Base-by-base conservation (phyloP, 2,329 filamentous ascomycete species). In the Septoria petroselini region DNA sequence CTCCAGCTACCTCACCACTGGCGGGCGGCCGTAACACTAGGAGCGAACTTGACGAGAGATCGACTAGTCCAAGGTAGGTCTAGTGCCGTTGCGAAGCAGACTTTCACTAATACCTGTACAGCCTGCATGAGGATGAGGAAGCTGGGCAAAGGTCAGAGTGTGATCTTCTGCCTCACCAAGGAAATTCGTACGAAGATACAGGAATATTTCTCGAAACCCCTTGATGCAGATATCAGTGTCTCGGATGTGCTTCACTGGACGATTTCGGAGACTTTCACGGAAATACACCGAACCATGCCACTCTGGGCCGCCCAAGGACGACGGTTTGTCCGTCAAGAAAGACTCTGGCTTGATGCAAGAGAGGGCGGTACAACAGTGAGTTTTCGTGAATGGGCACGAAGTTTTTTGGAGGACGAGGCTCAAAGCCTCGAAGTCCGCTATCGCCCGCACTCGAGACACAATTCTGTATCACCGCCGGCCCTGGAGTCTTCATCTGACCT, bases 61-160 rank as follows among this genome's bases (percentile, higher is more conserved):
- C 71, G 76, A 11, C 63, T 88, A 0, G 79, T 83, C 0, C 85
- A 90, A n/a, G n/a, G n/a, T n/a, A n/a, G n/a, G n/a, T n/a, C n/a
- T n/a, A n/a, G n/a, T n/a, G n/a, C n/a, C n/a, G n/a, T n/a, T n/a
- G n/a, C n/a, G n/a, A n/a, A n/a, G n/a, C n/a, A n/a, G n/a, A n/a
- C n/a, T n/a, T n/a, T n/a, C n/a, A n/a, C n/a, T n/a, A n/a, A n/a
- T n/a, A n/a, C n/a, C n/a, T n/a, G n/a, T n/a, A n/a, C n/a, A 76
- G 83, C 83, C 0, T 85, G 83, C 51, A 87, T 86, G 82, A 68
- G 85, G n/a, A 82, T 89, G 78, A 68, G 85, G 7, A 80, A 83
- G 51, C 72, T 91, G 0, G 85, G 83, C 0, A 68, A 79, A 2
- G 83, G 83, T 0, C 85, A 90, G 57, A 81, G 79, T 0, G 76